Evolutionary conservation across 2,329 filamentous ascomycete species (phyloP), one percentile per base, ranked within the genome.

Genomic region (Pseudomassariella vexata): DNA sequence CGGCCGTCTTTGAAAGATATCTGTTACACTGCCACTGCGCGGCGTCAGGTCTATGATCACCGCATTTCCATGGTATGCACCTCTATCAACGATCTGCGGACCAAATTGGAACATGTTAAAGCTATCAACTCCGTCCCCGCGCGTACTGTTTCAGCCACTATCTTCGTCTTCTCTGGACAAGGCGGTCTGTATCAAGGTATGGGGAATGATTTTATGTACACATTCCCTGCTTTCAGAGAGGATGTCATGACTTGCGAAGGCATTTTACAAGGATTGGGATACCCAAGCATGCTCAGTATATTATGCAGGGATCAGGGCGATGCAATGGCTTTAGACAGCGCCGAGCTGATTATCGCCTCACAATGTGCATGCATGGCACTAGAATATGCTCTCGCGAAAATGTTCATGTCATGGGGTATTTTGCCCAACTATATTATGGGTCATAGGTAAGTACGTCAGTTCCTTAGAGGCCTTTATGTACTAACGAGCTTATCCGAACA

Each of bases 1-100:
- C 26, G 9, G 35, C 6, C 35, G n/a, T 31, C 18, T n/a, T 23
- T 48, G 1, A 26, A 32, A 5, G 30, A 41, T 12, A 30, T 48
- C 3, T 46, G 39, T 5, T 48, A 46, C 16, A 47, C 44, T 3
- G 42, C 42, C 3, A 47, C 44, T 1, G 44, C 42, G 5, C 35
- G 44, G 3, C 40, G 44, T 9, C 24, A 40, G 3, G 35, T 42
- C 16, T 30, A 43, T 12, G 38, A 36, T 19, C 32, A 38, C 18
- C 38, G 38, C 19, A 26, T 41, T n/a, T 34, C 38, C 5, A 14
- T 41, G 14, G 30, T 27, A 20, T 34, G 32, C 11, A 32, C 33
- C 27, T 38, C 38, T 16, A 15, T 38, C 6, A 28, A 26, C 3
- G 34, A 36, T 20, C 12, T 39, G 15, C 26, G 28, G 15, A 19